Evolutionary conservation across 768 basidiomycete species (phyloP).

Genomic region (Trametes coccinea): DNA sequence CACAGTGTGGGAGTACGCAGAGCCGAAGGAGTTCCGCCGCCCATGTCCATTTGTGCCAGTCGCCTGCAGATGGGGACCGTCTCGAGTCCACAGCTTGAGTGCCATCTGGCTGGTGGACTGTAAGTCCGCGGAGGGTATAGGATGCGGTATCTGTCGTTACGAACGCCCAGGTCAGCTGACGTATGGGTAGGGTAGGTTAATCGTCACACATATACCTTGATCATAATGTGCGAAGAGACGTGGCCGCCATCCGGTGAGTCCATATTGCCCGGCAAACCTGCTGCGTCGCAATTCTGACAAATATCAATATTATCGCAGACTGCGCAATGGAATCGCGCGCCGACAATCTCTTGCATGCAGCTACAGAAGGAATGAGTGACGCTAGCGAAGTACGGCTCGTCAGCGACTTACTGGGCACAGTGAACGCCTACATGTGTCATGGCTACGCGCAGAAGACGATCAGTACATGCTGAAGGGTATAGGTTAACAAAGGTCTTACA

Average conservation of each 20-base stretch:
- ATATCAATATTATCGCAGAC: constrained; percentile 85
- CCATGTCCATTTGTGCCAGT: constrained; percentile 40
- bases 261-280: constrained; percentile 80
- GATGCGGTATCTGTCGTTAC: constrained; percentile 75
- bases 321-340: constrained; percentile 91
- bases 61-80: constrained; percentile 62
- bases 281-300: constrained; percentile 84
- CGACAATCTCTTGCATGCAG: constrained; percentile 87
- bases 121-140: constrained; percentile 71
- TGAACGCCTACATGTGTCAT: constrained; percentile 79
- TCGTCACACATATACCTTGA: constrained; percentile 62
- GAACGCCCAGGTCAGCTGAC: not conserved
- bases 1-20: constrained; percentile 70
- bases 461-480: too few relatives aligned
- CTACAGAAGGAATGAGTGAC: constrained; percentile 39
- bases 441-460: constrained; percentile 40
- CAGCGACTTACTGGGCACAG: constrained; percentile 74
- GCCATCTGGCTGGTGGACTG: constrained; percentile 76
- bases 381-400: not conserved
- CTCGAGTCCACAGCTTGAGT: constrained; percentile 73
- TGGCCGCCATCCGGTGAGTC: constrained; percentile 79
- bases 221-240: constrained; percentile 85
- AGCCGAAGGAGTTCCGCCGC: constrained; percentile 58
- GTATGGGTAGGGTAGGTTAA: not conserved
- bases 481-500: constrained; percentile 43